phyloP scores from a whole-genome alignment of 495 filamentous ascomycete genomes.

The Neurospora sp. region DNA sequence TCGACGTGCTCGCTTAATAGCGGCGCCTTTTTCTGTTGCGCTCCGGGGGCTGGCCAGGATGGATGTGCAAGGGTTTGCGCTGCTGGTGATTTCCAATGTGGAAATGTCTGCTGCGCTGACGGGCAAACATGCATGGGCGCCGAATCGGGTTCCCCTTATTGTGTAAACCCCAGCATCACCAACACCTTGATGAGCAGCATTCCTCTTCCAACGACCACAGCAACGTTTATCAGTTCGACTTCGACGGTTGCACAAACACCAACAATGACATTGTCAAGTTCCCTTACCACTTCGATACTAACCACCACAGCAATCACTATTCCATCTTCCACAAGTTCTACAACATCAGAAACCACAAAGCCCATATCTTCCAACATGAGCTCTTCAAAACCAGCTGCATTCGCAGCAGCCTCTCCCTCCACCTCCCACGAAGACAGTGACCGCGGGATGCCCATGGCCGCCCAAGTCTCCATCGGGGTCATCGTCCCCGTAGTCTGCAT shows the following conservation, averaged over 20 bases:
- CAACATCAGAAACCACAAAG: not conserved
- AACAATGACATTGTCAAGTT: not conserved
- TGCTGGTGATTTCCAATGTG: conserved; percentile 16
- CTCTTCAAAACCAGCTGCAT: not conserved
- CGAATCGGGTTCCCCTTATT: conserved; percentile 6
- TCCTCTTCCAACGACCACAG: not conserved
- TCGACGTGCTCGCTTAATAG: conserved; percentile 8
- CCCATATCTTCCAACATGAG: not conserved
- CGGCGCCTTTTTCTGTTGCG: conserved; percentile 14
- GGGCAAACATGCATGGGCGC: conserved; percentile 10
- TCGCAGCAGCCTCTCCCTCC: not conserved
- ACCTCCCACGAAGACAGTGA: not conserved
- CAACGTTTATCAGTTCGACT: not conserved
- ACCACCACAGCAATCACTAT: not conserved
- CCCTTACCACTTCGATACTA: not conserved
- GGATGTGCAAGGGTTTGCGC: conserved; percentile 12
- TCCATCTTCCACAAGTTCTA: not conserved
- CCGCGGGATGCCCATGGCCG: conserved; percentile 2
- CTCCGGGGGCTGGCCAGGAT: conserved; percentile 1
- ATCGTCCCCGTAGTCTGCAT: conserved; percentile 6
- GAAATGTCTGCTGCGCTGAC: conserved; percentile 13
- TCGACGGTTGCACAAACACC: not conserved
- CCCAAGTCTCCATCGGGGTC: conserved; percentile 4
- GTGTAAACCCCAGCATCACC: not conserved
- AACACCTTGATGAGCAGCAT: not conserved